phyloP scores from a whole-genome alignment of 2,329 filamentous ascomycete species.

The Nemania diffusa region DNA sequence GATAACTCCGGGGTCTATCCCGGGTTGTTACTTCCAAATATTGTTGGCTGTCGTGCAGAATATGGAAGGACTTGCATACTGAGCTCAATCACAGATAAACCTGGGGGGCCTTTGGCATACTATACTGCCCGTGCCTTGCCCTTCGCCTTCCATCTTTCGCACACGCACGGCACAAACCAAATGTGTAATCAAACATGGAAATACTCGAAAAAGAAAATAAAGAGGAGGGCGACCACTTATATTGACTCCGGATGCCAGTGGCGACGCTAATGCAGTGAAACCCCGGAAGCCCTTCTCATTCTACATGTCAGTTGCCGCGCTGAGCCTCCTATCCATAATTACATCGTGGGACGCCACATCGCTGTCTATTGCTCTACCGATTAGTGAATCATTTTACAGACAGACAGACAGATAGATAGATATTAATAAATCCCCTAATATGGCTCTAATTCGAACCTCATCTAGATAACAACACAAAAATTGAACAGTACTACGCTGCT shows the following conservation, averaged over 20 bases:
- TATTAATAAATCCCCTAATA: too few species aligned
- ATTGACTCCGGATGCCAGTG: not conserved
- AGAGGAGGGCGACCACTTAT: not conserved
- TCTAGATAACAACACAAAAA: slow-evolving; percentile 37
- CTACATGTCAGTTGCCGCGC: slow-evolving; percentile 25
- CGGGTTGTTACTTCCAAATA: too few species aligned
- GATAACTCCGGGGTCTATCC: too few species aligned
- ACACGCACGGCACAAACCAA: too few species aligned
- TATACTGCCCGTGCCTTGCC: too few species aligned
- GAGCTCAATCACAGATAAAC: too few species aligned
- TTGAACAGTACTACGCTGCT: slow-evolving; percentile 37
- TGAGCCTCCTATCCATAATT: slow-evolving; percentile 26
- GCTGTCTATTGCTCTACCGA: slow-evolving; percentile 41
- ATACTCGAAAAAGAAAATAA: not conserved
- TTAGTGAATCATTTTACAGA: slow-evolving; percentile 9
- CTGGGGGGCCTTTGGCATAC: too few species aligned
- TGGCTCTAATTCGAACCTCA: not conserved
- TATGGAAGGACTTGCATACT: too few species aligned
- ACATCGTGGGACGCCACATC: slow-evolving; percentile 39
- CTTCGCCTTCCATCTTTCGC: not conserved
- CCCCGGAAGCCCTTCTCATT: slow-evolving; percentile 27
- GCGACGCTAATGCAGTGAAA: not conserved
- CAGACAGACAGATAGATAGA: too few species aligned
- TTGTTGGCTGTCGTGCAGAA: too few species aligned
- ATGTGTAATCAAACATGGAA: not conserved